Conservation (phyloP, 2,329 filamentous ascomycete species). For the Xylariales sp. region DNA sequence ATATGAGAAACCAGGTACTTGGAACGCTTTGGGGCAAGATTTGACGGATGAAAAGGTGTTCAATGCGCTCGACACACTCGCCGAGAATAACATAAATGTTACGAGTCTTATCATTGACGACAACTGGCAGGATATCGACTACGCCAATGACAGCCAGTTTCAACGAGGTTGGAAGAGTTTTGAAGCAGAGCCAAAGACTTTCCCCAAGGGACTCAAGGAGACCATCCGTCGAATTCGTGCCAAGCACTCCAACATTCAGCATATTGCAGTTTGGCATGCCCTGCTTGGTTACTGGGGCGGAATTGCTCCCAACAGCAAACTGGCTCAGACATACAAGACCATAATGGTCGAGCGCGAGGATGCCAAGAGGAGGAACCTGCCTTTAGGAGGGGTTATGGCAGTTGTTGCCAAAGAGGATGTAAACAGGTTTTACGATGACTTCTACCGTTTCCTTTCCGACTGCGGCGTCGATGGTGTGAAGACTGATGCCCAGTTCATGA, state of each 20-base stretch:
- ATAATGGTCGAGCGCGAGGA: conserved; percentile 50
- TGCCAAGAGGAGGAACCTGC: conserved; percentile 39
- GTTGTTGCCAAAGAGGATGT: conserved; percentile 74
- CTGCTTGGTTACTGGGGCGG: conserved; percentile 88
- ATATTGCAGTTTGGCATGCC: conserved; percentile 94
- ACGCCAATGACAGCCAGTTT: conserved; percentile 45
- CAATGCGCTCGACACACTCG: conserved; percentile 66
- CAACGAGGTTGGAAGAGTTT: conserved; percentile 73
- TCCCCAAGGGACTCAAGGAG: conserved; percentile 74
- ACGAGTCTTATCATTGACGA: conserved; percentile 93
- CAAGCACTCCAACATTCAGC: conserved; percentile 67
- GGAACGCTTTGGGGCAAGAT: conserved; percentile 85
- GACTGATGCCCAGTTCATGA: conserved; percentile 86
- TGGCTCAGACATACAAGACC: conserved; percentile 78
- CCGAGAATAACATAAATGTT: conserved; percentile 69
- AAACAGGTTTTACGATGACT: conserved; percentile 77
- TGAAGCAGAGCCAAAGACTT: conserved; percentile 75
- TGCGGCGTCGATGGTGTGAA: conserved; percentile 84
- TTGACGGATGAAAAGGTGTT: conserved; percentile 79
- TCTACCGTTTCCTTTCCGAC: conserved; percentile 74
- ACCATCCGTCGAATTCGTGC: conserved; percentile 66
- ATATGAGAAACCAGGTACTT: conserved; percentile 65
- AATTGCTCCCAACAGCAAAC: conserved; percentile 67
- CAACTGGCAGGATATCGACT: conserved; percentile 82
- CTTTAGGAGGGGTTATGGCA: conserved; percentile 61